Base-by-base conservation (phyloP, 208 protist species). In the Leishmania guyanensis region DNA sequence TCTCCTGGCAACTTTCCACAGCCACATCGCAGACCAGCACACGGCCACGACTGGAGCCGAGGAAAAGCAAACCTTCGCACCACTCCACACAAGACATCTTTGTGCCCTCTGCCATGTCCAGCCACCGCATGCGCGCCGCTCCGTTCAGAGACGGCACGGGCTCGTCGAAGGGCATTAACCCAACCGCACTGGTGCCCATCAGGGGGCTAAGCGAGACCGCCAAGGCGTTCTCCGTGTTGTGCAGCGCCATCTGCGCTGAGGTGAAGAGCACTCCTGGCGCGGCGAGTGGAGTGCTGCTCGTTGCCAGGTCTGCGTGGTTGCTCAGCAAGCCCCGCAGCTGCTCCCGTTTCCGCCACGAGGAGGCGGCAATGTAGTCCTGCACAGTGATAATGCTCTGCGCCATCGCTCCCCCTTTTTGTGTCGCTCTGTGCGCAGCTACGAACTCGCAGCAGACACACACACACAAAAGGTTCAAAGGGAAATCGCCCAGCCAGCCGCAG, bases 21-120 rank as follows among this genome's bases (percentile, higher is more conserved):
- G 83, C 51, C 33, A 80, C 71, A 64, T 91, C 90, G 73, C 84
- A 80, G 51, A 95, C 83, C 53, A 95, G 79, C n/a, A 97, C 78
- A 51, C 91, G 89, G 36, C 94, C 90, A 16, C 92, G 91, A 77
- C 84, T 96, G 56, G 85, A 92, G 33, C 94, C 94, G 5, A 93
- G 60, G 20, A 95, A 86, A 14, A 95, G 83, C 29, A 92, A 62
- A 16, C 86, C 85, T 22, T 95, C 91, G 70, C 88, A 88, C 91
- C 92, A 97, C 73, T 89, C 88, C 48, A 97, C 73, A 12, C 81
- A 84, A 12, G 90, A 87, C 5, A 84, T 77, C 66, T 79, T 81
- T 3, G 81, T 72, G 56, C 86, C 88, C n/a, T 75, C 75, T 0
- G 86, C 77, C 53, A 97, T 60, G 78, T 94, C 90, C 8, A 96